These are phyloP conservation scores for Amaranthus tricolor DNA, from an alignment of 179 eudicot genomes.

Conservation along the genomic window DNA sequence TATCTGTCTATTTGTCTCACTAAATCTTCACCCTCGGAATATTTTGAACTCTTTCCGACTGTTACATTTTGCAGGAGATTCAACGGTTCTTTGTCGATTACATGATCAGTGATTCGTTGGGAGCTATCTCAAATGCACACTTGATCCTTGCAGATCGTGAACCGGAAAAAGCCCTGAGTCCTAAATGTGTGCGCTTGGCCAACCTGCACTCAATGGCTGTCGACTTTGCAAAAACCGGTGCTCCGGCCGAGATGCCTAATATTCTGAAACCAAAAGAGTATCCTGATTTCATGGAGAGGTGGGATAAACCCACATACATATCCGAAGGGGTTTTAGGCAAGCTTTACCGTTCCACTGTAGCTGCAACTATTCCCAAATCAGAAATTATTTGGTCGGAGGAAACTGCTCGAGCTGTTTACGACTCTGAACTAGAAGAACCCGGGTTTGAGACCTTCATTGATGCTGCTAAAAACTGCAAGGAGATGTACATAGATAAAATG, in stretches of 20 bases:
- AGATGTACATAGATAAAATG: conserved; percentile 58
- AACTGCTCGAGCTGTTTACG: conserved; percentile 50
- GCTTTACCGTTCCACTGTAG: conserved; percentile 68
- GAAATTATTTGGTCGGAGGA: conserved; percentile 39
- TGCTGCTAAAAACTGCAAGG: conserved; percentile 57
- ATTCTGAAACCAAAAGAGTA: conserved; percentile 66
- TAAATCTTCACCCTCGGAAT: neutral
- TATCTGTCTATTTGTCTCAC: neutral
- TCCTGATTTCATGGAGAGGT: conserved; percentile 94
- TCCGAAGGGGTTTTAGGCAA: conserved; percentile 74
- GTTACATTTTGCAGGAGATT: conserved; percentile 66
- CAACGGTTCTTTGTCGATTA: conserved; percentile 87
- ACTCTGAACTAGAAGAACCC: conserved; percentile 55
- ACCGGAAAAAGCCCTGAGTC: conserved; percentile 70
- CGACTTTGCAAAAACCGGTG: conserved; percentile 92
- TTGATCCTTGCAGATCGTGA: conserved; percentile 87
- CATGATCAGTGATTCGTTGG: conserved; percentile 83
- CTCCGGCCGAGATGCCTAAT: conserved; percentile 94
- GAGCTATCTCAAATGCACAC: conserved; percentile 89
- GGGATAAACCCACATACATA: conserved; percentile 61
- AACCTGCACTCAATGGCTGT: conserved; percentile 97
- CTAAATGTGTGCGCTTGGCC: conserved; percentile 66
- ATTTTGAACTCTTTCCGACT: conserved; percentile 5
- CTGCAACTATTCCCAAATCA: conserved; percentile 27
- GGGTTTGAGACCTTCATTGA: conserved; percentile 60